Evolutionary conservation across 257 asterid species (phyloP), one percentile per base, ranked within the genome.

Genomic region (Jaltomata sinuosa): DNA sequence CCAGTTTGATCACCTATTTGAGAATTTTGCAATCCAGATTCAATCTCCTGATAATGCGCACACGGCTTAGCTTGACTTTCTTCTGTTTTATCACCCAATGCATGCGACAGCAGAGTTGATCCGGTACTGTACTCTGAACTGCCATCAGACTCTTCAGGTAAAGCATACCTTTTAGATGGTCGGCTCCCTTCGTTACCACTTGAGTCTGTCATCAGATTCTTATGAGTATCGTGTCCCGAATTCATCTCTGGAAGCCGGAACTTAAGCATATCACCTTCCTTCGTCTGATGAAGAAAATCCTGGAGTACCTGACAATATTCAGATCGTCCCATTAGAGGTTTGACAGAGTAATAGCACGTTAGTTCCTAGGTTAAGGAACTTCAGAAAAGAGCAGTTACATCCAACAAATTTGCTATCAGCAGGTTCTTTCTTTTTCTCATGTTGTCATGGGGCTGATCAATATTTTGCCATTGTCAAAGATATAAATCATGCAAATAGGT

Each of bases 61-160:
- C 15, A 67, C 0, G 15, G n/a, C 49, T 67, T 16, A 34, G 32
- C 76, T 32, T 67, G 76, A 34, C 22, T 7, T 29, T 31, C 42
- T 31, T 29, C 42, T 64, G 25, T 67, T 67, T 34, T 67, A 67
- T 3, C 11, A 18, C 76, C n/a, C 27, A 67, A 34, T 67, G 8
- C 76, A 21, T 8, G 84, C 5, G 27, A 22, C 18, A 81, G 1
- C 34, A 62, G 53, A 52, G 85, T 83, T 49, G 81, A 83, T 49
- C 67, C 81, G 21, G 85, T 68, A 49, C 80, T 31, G 57, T 83
- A 83, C 65, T 68, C 81, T 45, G 85, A 67, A 47, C 81, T 68
- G 67, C 55, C 85, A 47, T 25, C 72, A 67, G 85, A 49, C 50
- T 68, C 69, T 67, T 68, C 68, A 11, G 59, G 32, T 68, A 68